A percentile compares a stretch with the other conserved stretches of the same genome.
phyloP scores from a whole-genome alignment of 139 green algal genomes.

The Medakamo hakoo region DNA sequence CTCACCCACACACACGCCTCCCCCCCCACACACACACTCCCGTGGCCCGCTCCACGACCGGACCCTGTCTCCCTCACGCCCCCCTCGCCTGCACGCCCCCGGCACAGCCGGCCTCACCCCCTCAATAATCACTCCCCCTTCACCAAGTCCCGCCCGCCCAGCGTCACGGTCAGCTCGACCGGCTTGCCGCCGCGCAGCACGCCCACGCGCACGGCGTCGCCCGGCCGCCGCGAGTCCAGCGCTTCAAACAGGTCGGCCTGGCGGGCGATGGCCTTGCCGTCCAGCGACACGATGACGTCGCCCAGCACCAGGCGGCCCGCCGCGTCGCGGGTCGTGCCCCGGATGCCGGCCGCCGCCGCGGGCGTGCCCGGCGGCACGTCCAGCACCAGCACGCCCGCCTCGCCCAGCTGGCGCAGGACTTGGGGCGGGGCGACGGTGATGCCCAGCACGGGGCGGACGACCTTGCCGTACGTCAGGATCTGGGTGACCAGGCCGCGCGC shows the following conservation, averaged over 20 bases:
- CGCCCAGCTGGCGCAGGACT: conserved; percentile 23
- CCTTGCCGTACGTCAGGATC: conserved; percentile 48
- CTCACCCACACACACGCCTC: too few relatives aligned
- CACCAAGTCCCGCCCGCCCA: conserved; percentile 13
- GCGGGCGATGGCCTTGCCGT: conserved; percentile 23
- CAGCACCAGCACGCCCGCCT: conserved; percentile 30
- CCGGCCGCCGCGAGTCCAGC: conserved; percentile 36
- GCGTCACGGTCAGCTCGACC: conserved; percentile 11
- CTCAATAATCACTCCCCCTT: conserved; percentile 8
- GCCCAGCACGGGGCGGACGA: conserved; percentile 59
- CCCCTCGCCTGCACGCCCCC: too few relatives aligned
- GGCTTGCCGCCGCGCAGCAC: conserved; percentile 16
- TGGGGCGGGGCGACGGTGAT: conserved; percentile 66
- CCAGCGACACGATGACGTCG: conserved; percentile 37
- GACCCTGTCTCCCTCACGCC: too few relatives aligned
- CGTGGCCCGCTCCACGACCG: too few relatives aligned
- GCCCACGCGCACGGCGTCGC: conserved; percentile 26
- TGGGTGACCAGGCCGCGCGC: conserved; percentile 48
- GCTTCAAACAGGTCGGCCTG: conserved; percentile 38
- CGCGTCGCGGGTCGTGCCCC: conserved; percentile 16
- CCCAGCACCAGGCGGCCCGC: conserved; percentile 26
- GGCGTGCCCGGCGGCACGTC: conserved; percentile 40
- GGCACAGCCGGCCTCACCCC: too few relatives aligned
- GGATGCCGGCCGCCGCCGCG: conserved; percentile 35
- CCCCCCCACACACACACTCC: too few relatives aligned